A percentile compares a stretch with the other conserved stretches of the same genome.
phyloP scores from a whole-genome alignment of 345 rosid species.

The Moricandia arvensis region DNA sequence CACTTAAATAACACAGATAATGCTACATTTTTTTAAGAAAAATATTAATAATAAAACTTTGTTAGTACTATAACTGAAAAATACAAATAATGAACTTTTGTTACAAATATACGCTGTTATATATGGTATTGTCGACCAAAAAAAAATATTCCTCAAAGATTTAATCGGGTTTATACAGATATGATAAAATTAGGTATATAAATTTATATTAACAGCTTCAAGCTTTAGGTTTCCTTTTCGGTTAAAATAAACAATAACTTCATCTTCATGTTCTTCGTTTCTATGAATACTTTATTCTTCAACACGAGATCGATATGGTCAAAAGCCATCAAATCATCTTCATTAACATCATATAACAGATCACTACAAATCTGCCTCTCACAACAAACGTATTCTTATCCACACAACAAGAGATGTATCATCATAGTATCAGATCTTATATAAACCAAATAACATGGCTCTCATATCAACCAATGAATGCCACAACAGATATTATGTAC shows the following conservation, averaged over 20 bases:
- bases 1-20: too few species aligned
- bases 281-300: not conserved
- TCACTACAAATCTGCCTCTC: not conserved
- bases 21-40: not conserved
- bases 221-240: not conserved
- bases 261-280: not conserved
- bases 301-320: not conserved
- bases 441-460: constrained; percentile 1
- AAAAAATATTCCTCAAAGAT: not conserved
- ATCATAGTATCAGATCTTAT: not conserved
- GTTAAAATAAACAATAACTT: not conserved
- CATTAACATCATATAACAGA: not conserved
- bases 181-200: not conserved
- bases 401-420: not conserved
- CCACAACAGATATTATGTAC: not conserved
- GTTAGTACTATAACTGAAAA: not conserved
- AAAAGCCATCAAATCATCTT: not conserved
- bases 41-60: not conserved
- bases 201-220: not conserved
- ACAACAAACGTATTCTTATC: not conserved
- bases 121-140: not conserved
- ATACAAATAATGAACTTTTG: not conserved
- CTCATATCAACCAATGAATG: not conserved
- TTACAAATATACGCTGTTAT: not conserved
- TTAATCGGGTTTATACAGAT: not conserved